Evolutionary conservation across 2,329 filamentous ascomycete species (phyloP), one percentile per base, ranked within the genome.

Genomic region (Gyromitra esculenta): DNA sequence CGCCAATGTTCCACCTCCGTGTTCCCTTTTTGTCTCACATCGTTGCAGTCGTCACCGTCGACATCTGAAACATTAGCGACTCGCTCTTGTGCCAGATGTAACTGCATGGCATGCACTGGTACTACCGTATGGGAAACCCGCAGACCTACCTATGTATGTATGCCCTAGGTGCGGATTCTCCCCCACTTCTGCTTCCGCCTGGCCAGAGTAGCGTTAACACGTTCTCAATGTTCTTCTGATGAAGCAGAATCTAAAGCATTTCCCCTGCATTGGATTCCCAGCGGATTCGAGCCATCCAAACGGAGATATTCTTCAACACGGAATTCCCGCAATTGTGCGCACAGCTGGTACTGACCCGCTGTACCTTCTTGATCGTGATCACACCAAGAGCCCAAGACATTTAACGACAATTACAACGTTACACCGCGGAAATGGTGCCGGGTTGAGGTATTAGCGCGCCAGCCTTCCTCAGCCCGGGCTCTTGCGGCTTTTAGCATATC

Each of bases 41-140:
- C 64, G 70, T 54, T 18, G 59, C 71, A 37, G 72, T 74, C 72
- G 71, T 74, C 45, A 70, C 65, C 39, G 66, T 75, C 72, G 65
- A 71, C 72, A 71, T 75, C 72, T 75, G 66, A 75, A 75, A 75
- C 72, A 72, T 37, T 63, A 41, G 64, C 64, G 71, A 74, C 71
- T 74, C 48, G 57, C 65, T 63, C 52, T 59, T 39, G 62, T 37
- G 18, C 56, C 64, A 75, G 72, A 71, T 75, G 65, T 65, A 75
- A 75, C 48, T 50, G 72, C 57, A 67, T 67, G 45, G 43, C 57
- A 70, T 71, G 48, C 37, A 60, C 62, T 50, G 62, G 62, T 67
- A 43, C 52, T 37, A 66, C 62, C 25, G 54, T 62, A 48, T 68
- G 37, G 54, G 54, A 60, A 66, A 50, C 60, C 52, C 59, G 60